Percentiles rank a stretch among this genome's conserved stretches.
Evolutionary conservation across 2,329 filamentous ascomycete genomes (phyloP).

Genomic region (Coniochaeta sp.): DNA sequence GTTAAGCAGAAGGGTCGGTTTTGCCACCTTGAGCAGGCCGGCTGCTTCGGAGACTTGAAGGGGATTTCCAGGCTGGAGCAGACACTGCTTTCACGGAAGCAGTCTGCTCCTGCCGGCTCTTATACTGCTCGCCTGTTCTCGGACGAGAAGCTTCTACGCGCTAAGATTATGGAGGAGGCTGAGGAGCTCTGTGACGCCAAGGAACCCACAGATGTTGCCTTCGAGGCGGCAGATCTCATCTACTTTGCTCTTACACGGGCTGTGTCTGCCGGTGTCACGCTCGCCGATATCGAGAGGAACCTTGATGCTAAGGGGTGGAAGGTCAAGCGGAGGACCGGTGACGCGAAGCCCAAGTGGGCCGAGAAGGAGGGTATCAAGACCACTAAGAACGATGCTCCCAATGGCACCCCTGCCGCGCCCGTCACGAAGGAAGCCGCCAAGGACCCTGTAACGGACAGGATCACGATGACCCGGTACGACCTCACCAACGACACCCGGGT

Average conservation of each 20-base stretch:
- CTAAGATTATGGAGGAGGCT: conserved; percentile 98
- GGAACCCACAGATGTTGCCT: conserved; percentile 76
- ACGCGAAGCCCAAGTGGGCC: conserved; percentile 90
- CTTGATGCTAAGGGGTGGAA: conserved; percentile 93
- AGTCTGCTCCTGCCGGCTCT: conserved; percentile 77
- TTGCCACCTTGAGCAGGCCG: conserved; percentile 87
- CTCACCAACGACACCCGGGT: conserved; percentile 55
- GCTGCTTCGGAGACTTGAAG: conserved; percentile 80
- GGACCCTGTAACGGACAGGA: conserved; percentile 38
- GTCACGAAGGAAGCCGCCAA: conserved; percentile 33
- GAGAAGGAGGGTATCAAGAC: conserved; percentile 67
- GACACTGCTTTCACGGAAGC: conserved; percentile 75
- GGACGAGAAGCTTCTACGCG: conserved; percentile 79
- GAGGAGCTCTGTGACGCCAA: conserved; percentile 88
- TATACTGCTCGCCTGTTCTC: conserved; percentile 93
- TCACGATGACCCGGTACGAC: conserved; percentile 77
- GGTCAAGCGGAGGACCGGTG: conserved; percentile 85
- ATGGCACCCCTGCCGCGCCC: conserved; percentile 20
- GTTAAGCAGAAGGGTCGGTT: conserved; percentile 88
- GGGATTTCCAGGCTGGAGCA: conserved; percentile 82
- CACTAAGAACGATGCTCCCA: conserved; percentile 25
- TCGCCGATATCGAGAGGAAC: conserved; percentile 87
- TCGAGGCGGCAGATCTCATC: conserved; percentile 89
- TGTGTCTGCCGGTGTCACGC: conserved; percentile 71
- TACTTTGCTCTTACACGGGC: conserved; percentile 95